Percentiles rank a stretch among this genome's conserved stretches.
phyloP scores from a whole-genome alignment of 2,329 filamentous ascomycete species.

The Graphilbum sp. region DNA sequence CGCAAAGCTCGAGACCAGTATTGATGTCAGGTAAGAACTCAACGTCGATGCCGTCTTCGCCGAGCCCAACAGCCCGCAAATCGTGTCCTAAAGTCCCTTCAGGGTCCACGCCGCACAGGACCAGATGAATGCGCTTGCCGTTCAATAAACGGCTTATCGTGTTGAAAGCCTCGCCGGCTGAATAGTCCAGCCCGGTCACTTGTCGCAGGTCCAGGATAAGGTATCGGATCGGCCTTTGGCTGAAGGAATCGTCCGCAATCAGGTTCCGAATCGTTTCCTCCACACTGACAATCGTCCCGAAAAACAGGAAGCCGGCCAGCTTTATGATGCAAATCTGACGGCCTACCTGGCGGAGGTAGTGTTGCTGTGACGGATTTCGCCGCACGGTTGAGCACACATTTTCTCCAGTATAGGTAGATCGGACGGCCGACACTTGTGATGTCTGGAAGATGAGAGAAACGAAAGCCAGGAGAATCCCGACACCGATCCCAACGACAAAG shows the following conservation, averaged over 20 bases:
- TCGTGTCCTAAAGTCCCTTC: conserved; percentile 61
- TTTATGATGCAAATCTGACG: conserved; percentile 84
- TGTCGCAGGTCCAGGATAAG: conserved; percentile 77
- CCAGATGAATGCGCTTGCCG: conserved; percentile 61
- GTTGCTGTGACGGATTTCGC: conserved; percentile 74
- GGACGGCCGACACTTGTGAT: conserved; percentile 74
- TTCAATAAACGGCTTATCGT: conserved; percentile 74
- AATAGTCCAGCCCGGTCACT: conserved; percentile 89
- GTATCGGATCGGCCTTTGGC: conserved; percentile 66
- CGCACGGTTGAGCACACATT: conserved; percentile 85
- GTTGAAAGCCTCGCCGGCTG: conserved; percentile 86
- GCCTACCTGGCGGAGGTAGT: conserved; percentile 72
- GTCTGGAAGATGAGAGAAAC: conserved; percentile 83
- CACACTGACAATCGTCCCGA: conserved; percentile 90
- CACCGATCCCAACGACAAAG: conserved; percentile 84
- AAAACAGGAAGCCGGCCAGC: conserved; percentile 90
- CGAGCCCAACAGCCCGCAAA: conserved; percentile 71
- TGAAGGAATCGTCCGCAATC: conserved; percentile 69
- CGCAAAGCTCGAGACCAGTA: conserved; percentile 81
- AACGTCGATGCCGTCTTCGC: conserved; percentile 55
- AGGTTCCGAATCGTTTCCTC: conserved; percentile 73
- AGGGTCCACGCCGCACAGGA: conserved; percentile 68
- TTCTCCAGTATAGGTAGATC: conserved; percentile 78
- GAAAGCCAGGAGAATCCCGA: conserved; percentile 84
- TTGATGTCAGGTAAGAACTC: conserved; percentile 80